phyloP scores from a whole-genome alignment of 352 stramenopile genomes.

The Stramenopiles sp. region DNA sequence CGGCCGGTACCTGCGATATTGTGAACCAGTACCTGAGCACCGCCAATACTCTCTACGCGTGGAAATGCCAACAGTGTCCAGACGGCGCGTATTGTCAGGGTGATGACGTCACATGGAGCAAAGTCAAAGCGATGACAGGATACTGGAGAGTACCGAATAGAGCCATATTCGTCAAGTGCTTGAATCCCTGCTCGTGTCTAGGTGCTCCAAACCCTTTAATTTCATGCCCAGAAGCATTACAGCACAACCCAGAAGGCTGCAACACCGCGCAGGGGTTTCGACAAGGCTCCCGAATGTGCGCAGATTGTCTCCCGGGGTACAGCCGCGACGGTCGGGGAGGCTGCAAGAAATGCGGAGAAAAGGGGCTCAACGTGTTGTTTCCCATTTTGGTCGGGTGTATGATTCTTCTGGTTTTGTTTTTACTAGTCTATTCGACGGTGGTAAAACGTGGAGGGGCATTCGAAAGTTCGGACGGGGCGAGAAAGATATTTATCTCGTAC shows the following conservation, averaged over 20 bases:
- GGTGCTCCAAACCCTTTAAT: neutral
- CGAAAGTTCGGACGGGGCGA: neutral
- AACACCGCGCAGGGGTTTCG: neutral
- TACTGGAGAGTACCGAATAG: neutral
- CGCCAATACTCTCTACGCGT: neutral
- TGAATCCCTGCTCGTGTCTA: neutral
- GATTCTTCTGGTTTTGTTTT: neutral
- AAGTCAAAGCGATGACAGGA: neutral
- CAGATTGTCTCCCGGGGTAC: constrained; percentile 8
- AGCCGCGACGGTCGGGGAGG: neutral
- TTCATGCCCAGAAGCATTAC: neutral
- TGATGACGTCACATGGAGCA: neutral
- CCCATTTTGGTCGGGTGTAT: neutral
- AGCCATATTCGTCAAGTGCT: neutral
- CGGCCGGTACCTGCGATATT: neutral
- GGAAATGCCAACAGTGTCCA: neutral
- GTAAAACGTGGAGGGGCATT: neutral
- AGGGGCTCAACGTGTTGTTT: neutral
- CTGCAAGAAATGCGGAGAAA: neutral
- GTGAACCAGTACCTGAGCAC: neutral
- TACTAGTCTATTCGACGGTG: neutral
- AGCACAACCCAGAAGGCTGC: neutral
- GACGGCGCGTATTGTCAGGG: neutral
- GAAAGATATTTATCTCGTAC: constrained; percentile 6
- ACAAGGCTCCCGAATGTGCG: neutral